A percentile compares a stretch with the other conserved stretches of the same genome.
Conservation (phyloP, 306 rosid species). For the Luffa acutangula region DNA sequence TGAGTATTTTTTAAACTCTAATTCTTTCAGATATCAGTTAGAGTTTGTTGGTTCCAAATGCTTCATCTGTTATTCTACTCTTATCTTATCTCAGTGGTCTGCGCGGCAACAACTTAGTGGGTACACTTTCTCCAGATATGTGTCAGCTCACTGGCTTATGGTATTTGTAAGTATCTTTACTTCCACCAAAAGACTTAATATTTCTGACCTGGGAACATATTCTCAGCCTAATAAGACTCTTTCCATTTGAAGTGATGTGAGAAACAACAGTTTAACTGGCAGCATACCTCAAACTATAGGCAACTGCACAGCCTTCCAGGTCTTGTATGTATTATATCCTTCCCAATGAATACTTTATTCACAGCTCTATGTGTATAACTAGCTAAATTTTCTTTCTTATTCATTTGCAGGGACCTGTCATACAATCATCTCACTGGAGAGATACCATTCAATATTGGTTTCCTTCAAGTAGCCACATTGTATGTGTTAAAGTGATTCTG, state of each 20-base stretch:
- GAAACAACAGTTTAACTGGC: constrained; percentile 87
- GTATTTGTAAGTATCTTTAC: constrained; percentile 82
- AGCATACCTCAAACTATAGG: constrained; percentile 79
- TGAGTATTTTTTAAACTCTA: constrained; percentile 26
- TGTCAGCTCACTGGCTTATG: constrained; percentile 92
- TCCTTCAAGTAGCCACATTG: constrained; percentile 87
- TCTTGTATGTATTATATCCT: constrained; percentile 64
- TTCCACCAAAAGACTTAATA: neutral
- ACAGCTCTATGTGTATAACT: neutral
- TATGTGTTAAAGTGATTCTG: constrained; percentile 21
- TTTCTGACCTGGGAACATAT: neutral
- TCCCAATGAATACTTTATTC: constrained; percentile 7
- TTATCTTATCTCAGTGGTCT: constrained; percentile 45
- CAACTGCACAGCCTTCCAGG: constrained; percentile 95
- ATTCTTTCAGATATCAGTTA: neutral
- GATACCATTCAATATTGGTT: constrained; percentile 84
- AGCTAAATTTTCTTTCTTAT: neutral
- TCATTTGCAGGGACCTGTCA: constrained; percentile 58
- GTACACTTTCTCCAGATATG: constrained; percentile 83
- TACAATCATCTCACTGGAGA: constrained; percentile 69
- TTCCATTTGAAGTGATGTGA: constrained; percentile 66
- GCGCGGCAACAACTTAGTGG: constrained; percentile 85
- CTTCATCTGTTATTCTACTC: neutral
- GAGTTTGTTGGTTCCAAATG: neutral
- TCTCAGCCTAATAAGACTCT: neutral